Conservation (phyloP, 345 rosid species). For the Erucastrum elatum region DNA sequence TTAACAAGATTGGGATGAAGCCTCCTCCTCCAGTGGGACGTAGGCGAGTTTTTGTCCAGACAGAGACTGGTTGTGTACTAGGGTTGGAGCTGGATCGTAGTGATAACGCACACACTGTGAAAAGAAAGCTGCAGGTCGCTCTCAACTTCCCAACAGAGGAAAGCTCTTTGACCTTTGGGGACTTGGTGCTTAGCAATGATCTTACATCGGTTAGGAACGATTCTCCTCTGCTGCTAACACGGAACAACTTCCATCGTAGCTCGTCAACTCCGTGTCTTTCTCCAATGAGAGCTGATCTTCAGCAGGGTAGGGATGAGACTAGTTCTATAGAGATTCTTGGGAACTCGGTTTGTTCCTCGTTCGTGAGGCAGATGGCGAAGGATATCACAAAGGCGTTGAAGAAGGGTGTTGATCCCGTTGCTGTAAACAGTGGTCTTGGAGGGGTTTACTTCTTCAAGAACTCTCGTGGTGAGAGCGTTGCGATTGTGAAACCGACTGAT, state of each 20-base stretch:
- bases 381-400: conserved; percentile 74
- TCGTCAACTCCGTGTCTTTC: conserved; percentile 81
- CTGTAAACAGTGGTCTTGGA: conserved; percentile 66
- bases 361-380: conserved; percentile 54
- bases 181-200: conserved; percentile 70
- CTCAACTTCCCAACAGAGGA: conserved; percentile 68
- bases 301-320: conserved; percentile 67
- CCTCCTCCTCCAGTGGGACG: conserved; percentile 59
- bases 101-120: conserved; percentile 79
- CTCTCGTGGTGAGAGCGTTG: conserved; percentile 56
- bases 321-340: conserved; percentile 83
- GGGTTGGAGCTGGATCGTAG: conserved; percentile 82
- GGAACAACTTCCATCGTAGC: conserved; percentile 70
- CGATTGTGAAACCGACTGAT: conserved; percentile 79
- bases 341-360: conserved; percentile 51
- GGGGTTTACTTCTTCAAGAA: conserved; percentile 65
- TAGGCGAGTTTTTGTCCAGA: conserved; percentile 80
- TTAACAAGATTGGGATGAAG: conserved; percentile 51
- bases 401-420: conserved; percentile 56
- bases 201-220: conserved; percentile 74
- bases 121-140: conserved; percentile 79
- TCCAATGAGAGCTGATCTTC: conserved; percentile 55
- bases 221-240: conserved; percentile 74
- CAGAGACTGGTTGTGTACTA: conserved; percentile 80
- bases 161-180: conserved; percentile 78